phyloP scores from a whole-genome alignment of 169 alveolate species.

The Prorocentrum cordatum region DNA sequence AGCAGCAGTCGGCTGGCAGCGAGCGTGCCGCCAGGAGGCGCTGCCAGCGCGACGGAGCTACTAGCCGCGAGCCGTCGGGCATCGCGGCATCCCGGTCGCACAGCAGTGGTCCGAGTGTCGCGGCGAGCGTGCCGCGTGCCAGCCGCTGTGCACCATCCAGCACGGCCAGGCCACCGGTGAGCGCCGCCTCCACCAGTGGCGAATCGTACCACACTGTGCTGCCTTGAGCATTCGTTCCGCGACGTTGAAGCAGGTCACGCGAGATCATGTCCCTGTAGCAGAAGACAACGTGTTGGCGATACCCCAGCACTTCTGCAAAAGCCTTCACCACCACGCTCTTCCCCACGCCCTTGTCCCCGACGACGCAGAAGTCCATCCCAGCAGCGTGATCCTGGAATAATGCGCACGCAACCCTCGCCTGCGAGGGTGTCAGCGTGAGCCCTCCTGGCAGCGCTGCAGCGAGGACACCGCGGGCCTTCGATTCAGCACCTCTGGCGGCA shows the following conservation, averaged over 20 bases:
- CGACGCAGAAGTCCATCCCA: constrained; percentile 17
- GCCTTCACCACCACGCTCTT: constrained; percentile 4
- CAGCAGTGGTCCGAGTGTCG: constrained; percentile 18
- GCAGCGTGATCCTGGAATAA: constrained; percentile 36
- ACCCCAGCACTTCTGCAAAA: constrained; percentile 1
- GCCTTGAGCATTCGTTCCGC: constrained; percentile 1
- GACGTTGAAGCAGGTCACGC: constrained; percentile 32
- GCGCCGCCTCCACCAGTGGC: constrained; percentile 17
- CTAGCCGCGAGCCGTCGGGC: constrained; percentile 30
- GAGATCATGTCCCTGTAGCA: constrained; percentile 30
- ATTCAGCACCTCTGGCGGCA: too few relatives aligned
- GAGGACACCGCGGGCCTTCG: too few relatives aligned
- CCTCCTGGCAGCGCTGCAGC: too few relatives aligned
- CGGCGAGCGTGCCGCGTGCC: constrained; percentile 3
- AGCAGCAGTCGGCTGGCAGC: too few relatives aligned
- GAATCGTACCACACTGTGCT: constrained; percentile 23
- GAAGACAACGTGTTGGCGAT: background rate
- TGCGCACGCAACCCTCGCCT: too few relatives aligned
- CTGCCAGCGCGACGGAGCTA: background rate
- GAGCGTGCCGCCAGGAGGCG: background rate
- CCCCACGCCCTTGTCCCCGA: constrained; percentile 44
- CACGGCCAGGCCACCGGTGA: constrained; percentile 11
- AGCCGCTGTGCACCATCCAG: constrained; percentile 28
- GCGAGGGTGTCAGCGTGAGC: too few relatives aligned
- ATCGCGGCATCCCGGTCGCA: background rate